These are phyloP conservation scores for Tetrahymena borealis DNA, from an alignment of 73 alveolate species.

Conservation along the genomic window DNA sequence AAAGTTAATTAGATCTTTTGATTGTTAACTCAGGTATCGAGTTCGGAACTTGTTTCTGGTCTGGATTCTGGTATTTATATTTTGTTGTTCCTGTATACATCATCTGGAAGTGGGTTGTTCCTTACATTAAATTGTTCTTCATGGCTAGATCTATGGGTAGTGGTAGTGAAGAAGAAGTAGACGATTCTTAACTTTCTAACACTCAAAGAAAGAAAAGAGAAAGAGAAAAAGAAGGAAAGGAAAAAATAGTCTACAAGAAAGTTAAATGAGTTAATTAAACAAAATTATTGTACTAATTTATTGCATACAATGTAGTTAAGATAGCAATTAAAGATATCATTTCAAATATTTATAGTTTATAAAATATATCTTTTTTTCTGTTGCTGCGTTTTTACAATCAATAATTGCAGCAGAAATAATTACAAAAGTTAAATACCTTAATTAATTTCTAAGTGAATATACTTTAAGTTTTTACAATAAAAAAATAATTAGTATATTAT, in stretches of 20 bases:
- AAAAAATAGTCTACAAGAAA: neutral
- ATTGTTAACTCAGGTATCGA: neutral
- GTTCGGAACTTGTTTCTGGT: neutral
- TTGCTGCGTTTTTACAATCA: no score
- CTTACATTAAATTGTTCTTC: neutral
- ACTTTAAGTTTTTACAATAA: no score
- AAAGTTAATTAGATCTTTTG: neutral
- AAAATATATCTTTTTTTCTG: no score
- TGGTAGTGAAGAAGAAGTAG: neutral
- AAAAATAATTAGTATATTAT: no score
- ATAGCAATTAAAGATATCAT: no score
- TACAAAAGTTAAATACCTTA: no score
- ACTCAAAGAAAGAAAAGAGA: neutral
- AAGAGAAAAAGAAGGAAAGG: neutral
- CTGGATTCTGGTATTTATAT: neutral
- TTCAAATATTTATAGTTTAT: no score
- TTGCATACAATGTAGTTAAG: no score
- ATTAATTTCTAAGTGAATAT: no score
- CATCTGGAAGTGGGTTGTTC: neutral
- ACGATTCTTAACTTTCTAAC: neutral
- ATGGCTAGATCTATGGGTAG: constrained; percentile 1
- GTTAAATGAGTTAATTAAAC: neutral
- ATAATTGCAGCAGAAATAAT: no score
- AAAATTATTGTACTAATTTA: no score
- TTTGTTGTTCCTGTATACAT: neutral